Evolutionary conservation across 2,329 filamentous ascomycete species (phyloP), one percentile per base, ranked within the genome.

Genomic region (Bipolaris zeicola): DNA sequence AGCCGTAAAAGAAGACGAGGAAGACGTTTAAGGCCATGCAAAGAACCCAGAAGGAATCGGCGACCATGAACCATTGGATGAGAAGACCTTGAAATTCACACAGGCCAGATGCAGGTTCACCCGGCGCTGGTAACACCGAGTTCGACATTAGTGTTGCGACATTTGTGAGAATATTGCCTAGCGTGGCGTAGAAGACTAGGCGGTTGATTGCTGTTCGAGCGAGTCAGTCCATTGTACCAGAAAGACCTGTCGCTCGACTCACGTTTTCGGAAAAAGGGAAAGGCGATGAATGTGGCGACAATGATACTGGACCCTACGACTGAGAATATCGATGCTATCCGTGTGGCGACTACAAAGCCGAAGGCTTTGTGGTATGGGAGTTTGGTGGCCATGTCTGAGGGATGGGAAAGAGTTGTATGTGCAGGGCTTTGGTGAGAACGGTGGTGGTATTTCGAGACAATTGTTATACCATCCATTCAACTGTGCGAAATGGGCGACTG

Each of bases 21-120:
- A 91, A 91, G 49, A 95, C 91, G 70, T 95, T 96, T 64, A 88
- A 82, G 1, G 91, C 90, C 91, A 96, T 95, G 51, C 89, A 87
- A 56, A 93, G 81, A 1, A 89, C 52, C 55, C 49, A 66, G 41
- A 49, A 59, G 50, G 57, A 65, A 50, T 65, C 60, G 8, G 63
- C 59, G 22, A 55, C 55, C 50, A 63, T 50, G 45, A 61, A 93
- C 91, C 91, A 92, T 72, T 96, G 91, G 61, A 96, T 91, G 8
- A 96, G 74, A 63, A 93, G 89, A 0, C 80, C 90, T 68, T 96
- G 91, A 20, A 91, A 83, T 70, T 91, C 87, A 70, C 91, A 95
- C 5, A 93, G 75, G 1, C 84, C 81, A 0, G 81, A 82, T 14
- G 77, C 61, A 1, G 80, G 75, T 2, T 69, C 20, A 1, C 52